phyloP scores from a whole-genome alignment of 257 asterid species.

The Solanum paucissectum region DNA sequence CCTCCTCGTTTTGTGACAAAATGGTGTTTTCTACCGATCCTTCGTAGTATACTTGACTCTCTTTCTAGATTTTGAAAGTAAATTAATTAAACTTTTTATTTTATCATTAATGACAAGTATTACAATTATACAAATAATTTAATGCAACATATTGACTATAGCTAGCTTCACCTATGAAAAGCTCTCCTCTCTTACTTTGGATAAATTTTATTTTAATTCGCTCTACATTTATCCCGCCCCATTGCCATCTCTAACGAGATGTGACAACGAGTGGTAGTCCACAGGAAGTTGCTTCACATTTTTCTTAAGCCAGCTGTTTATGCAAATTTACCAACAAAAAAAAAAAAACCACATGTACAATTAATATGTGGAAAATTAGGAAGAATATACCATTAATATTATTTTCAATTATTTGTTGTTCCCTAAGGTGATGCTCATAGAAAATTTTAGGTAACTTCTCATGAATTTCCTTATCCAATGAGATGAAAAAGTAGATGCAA shows the following conservation, averaged over 20 bases:
- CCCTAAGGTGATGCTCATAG: not conserved
- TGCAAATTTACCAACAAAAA: not conserved
- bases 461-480: not conserved
- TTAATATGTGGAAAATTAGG: not conserved
- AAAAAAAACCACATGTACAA: not conserved
- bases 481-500: not conserved
- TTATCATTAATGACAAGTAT: too few species aligned
- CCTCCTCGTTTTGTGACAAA: too few species aligned
- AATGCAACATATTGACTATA: not conserved
- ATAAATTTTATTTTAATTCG: not conserved
- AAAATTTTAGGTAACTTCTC: not conserved
- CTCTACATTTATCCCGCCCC: not conserved
- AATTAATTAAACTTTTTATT: too few species aligned
- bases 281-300: not conserved
- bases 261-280: not conserved
- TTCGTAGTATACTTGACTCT: too few species aligned
- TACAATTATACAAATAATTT: too few species aligned
- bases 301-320: not conserved
- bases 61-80: too few species aligned
- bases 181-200: too few species aligned
- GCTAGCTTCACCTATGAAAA: too few species aligned
- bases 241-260: not conserved
- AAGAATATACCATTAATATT: not conserved
- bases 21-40: too few species aligned
- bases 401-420: not conserved